These are phyloP conservation scores for Orbilia blumenaviensis DNA, from an alignment of 2,329 filamentous ascomycete genomes.

Conservation along the genomic window DNA sequence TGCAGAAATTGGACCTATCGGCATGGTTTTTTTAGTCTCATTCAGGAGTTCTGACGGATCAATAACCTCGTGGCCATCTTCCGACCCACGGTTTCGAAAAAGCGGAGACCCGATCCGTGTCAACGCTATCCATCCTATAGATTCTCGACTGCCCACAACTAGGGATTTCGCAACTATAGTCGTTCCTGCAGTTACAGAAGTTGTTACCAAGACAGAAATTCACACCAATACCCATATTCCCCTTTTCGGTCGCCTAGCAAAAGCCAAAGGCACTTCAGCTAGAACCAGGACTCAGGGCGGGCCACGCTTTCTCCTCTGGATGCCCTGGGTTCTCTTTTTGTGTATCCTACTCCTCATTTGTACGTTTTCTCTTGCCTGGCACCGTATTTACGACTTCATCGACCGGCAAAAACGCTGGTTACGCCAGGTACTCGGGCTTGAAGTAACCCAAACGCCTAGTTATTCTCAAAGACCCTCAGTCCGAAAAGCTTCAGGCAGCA, in stretches of 20 bases:
- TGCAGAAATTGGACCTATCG: neutral
- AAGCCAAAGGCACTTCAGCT: neutral
- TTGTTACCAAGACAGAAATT: constrained; percentile 15
- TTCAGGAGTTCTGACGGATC: neutral
- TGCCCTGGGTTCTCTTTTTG: constrained; percentile 15
- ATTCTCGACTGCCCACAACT: neutral
- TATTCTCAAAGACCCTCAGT: neutral
- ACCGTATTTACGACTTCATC: neutral
- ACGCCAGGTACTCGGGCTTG: neutral
- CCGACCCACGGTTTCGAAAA: neutral
- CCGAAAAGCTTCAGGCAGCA: constrained; percentile 29
- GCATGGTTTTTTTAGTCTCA: neutral
- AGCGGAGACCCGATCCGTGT: neutral
- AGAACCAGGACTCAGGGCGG: neutral
- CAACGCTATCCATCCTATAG: neutral
- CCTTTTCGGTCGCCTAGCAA: neutral
- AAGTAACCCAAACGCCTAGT: neutral
- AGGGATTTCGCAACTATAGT: neutral
- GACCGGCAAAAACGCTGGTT: neutral
- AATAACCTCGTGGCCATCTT: neutral
- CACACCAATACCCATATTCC: constrained; percentile 29
- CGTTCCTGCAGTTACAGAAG: constrained; percentile 11
- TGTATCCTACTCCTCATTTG: neutral
- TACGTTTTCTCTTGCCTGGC: constrained; percentile 17
- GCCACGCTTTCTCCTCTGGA: neutral